These are phyloP conservation scores for Alloteropsis semialata DNA, from an alignment of 176 grass and related monocot species.

Conservation along the genomic window DNA sequence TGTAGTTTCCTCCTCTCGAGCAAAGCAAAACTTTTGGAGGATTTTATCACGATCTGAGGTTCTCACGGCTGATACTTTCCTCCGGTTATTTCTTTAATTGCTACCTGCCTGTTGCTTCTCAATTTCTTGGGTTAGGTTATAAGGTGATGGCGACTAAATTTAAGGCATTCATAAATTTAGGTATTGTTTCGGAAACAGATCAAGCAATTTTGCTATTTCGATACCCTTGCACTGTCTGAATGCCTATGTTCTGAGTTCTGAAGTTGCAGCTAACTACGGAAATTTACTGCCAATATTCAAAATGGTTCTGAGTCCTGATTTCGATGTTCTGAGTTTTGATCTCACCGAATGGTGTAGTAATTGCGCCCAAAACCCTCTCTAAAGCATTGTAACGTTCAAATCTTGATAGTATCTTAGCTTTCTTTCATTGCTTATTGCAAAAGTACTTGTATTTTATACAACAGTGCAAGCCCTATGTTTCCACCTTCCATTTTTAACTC, in stretches of 20 bases:
- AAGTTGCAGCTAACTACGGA: not conserved
- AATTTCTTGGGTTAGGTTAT: not conserved
- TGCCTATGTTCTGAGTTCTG: constrained; percentile 2
- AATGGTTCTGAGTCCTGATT: too few species aligned
- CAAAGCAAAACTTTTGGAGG: not conserved
- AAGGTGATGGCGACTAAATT: not conserved
- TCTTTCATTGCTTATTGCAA: not conserved
- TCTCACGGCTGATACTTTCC: not conserved
- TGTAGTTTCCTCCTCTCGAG: not conserved
- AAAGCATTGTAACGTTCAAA: not conserved
- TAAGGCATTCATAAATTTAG: not conserved
- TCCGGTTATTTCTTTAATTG: not conserved
- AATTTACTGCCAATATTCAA: not conserved
- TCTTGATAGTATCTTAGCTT: not conserved
- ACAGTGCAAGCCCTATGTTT: not conserved
- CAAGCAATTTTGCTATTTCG: not conserved
- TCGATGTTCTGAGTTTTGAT: too few species aligned
- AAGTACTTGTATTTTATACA: not conserved
- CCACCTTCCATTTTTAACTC: not conserved
- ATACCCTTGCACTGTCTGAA: not conserved
- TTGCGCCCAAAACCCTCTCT: not conserved
- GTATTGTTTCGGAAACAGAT: constrained; percentile 1
- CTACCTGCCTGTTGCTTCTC: not conserved
- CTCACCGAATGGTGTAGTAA: not conserved
- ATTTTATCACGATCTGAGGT: not conserved